phyloP scores from a whole-genome alignment of 2,329 filamentous ascomycete species.

The Botrytis fabae region DNA sequence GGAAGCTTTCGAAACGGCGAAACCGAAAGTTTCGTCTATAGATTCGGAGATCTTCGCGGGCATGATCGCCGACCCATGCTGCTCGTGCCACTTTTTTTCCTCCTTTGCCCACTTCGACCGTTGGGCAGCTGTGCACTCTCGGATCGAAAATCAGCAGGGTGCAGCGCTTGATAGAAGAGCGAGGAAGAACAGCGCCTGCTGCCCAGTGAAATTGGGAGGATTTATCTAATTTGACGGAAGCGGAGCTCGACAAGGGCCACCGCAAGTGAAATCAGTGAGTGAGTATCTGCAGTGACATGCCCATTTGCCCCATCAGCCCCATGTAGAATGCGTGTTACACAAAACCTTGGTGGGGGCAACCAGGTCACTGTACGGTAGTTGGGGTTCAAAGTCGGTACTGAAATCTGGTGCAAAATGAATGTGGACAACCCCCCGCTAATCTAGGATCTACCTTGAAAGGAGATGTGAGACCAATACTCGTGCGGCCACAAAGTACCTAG shows the following conservation, averaged over 20 bases:
- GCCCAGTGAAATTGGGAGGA: constrained; percentile 7
- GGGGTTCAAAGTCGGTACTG: constrained; percentile 8
- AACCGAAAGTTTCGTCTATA: background rate
- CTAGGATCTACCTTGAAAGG: constrained; percentile 3
- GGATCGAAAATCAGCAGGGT: constrained; percentile 3
- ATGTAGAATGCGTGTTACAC: constrained; percentile 1
- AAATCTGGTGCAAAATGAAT: constrained; percentile 19
- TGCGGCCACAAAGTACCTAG: background rate
- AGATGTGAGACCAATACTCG: constrained; percentile 8
- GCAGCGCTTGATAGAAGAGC: background rate
- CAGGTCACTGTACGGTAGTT: constrained; percentile 5
- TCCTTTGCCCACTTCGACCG: constrained; percentile 5
- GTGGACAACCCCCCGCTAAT: constrained; percentile 15
- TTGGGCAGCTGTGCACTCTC: constrained; percentile 18
- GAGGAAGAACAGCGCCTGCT: background rate
- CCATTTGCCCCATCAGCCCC: background rate
- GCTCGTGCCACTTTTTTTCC: constrained; percentile 12
- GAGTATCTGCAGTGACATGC: background rate
- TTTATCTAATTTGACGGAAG: constrained; percentile 3
- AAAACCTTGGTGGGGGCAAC: background rate
- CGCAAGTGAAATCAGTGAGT: background rate
- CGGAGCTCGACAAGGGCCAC: constrained; percentile 8
- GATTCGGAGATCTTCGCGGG: constrained; percentile 11
- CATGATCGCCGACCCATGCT: constrained; percentile 8
- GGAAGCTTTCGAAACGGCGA: constrained; percentile 11